Percentiles rank a stretch among this genome's conserved stretches.
Evolutionary conservation across 2,329 filamentous ascomycete species (phyloP).

Genomic region (Aureobasidium sp.): DNA sequence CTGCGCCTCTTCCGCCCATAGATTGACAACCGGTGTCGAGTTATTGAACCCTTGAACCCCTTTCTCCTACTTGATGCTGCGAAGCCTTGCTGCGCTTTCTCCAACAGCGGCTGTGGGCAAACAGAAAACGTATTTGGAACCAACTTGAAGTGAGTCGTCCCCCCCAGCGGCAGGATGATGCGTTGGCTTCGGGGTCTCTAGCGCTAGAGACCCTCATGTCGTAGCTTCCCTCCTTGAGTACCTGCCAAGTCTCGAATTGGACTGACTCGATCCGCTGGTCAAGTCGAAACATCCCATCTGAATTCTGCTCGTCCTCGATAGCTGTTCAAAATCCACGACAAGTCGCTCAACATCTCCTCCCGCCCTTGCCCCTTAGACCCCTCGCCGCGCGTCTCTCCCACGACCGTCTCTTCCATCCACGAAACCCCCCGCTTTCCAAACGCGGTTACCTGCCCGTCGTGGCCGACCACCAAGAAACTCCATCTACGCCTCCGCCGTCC

Average conservation of each 20-base stretch:
- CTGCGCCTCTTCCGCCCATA: neutral
- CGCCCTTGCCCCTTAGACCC: neutral
- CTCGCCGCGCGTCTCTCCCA: slow-evolving; percentile 1
- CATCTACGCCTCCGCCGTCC: slow-evolving; percentile 16
- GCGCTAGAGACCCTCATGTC: neutral
- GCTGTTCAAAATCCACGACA: neutral
- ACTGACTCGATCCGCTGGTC: slow-evolving; percentile 1
- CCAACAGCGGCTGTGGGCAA: neutral
- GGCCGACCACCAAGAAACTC: slow-evolving; percentile 21
- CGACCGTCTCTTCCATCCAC: neutral
- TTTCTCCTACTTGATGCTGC: neutral
- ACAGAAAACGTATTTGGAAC: neutral
- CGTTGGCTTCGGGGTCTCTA: slow-evolving; percentile 2
- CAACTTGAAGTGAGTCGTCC: neutral
- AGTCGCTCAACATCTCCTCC: neutral
- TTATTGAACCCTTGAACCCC: neutral
- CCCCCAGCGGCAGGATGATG: neutral
- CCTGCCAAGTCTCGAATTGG: slow-evolving; percentile 10
- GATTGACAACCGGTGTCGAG: neutral
- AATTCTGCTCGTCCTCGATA: neutral
- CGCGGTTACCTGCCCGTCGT: slow-evolving; percentile 22
- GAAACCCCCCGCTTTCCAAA: neutral
- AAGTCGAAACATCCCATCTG: neutral
- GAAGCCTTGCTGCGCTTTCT: neutral
- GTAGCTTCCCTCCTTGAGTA: slow-evolving; percentile 8